Conservation (phyloP, 1,139 yeast species). For the Debaryomyces nepalensis region DNA sequence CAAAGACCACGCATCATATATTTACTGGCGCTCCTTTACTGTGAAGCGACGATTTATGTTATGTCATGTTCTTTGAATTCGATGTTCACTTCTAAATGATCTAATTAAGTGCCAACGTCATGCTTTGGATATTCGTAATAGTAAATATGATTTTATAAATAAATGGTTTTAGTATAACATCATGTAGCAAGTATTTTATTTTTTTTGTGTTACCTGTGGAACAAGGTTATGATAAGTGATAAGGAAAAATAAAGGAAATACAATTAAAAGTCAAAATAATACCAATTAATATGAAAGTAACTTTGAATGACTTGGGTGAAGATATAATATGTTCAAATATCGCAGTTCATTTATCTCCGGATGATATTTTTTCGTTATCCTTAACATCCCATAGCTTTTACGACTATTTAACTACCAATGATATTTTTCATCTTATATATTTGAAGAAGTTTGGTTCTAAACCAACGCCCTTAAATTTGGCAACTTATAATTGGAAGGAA, state of each 20-base stretch:
- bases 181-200: background rate
- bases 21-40: slow-evolving; percentile 14
- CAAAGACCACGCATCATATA: background rate
- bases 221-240: background rate
- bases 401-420: slow-evolving; percentile 28
- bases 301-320: slow-evolving; percentile 37
- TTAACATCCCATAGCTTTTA: slow-evolving; percentile 43
- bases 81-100: too few relatives aligned
- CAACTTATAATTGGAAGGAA: slow-evolving; percentile 52
- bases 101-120: too few relatives aligned
- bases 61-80: background rate
- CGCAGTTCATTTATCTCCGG: slow-evolving; percentile 42
- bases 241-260: background rate
- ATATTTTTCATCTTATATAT: slow-evolving; percentile 48
- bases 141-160: slow-evolving; percentile 8
- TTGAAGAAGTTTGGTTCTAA: slow-evolving; percentile 53
- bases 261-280: slow-evolving; percentile 1
- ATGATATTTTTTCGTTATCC: slow-evolving; percentile 54
- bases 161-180: background rate
- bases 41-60: slow-evolving; percentile 13
- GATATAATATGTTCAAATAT: slow-evolving; percentile 47
- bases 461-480: slow-evolving; percentile 46
- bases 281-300: slow-evolving; percentile 6
- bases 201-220: slow-evolving; percentile 1
- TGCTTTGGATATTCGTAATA: slow-evolving; percentile 1